These are phyloP conservation scores for Dimocarpus longan DNA, from an alignment of 345 rosid species.

Conservation along the genomic window DNA sequence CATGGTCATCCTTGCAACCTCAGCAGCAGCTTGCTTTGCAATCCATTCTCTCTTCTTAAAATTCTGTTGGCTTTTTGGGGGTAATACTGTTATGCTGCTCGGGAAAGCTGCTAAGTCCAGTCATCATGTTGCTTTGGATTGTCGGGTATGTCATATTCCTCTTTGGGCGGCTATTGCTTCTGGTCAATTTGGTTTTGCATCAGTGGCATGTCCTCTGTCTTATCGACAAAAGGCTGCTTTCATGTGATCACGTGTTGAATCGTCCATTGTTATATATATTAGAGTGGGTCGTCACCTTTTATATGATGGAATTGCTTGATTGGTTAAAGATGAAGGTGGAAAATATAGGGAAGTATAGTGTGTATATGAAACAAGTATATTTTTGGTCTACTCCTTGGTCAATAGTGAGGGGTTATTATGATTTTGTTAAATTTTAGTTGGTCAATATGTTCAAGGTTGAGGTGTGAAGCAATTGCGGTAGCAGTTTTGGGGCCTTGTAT, in stretches of 20 bases:
- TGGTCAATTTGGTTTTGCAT: neutral
- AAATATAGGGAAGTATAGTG: slow-evolving; percentile 3
- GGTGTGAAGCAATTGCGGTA: slow-evolving; percentile 17
- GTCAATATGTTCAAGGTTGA: slow-evolving; percentile 5
- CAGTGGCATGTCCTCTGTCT: neutral
- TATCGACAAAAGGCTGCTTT: slow-evolving; percentile 12
- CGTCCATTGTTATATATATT: slow-evolving; percentile 5
- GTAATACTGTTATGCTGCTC: neutral
- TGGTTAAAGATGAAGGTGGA: slow-evolving; percentile 15
- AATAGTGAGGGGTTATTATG: neutral
- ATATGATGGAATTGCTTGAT: slow-evolving; percentile 8
- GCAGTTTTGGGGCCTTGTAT: slow-evolving; percentile 25
- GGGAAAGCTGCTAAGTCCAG: neutral
- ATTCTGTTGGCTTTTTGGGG: neutral
- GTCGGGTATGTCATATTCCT: neutral
- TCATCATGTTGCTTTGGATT: neutral
- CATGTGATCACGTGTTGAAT: neutral
- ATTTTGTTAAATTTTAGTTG: slow-evolving; percentile 8
- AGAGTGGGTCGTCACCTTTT: slow-evolving; percentile 7
- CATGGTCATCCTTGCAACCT: slow-evolving; percentile 82
- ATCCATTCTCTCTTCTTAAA: slow-evolving; percentile 75
- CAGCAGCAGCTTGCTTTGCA: slow-evolving; percentile 85
- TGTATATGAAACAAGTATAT: slow-evolving; percentile 15
- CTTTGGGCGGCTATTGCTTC: slow-evolving; percentile 3
- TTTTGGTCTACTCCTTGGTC: slow-evolving; percentile 13